Base-by-base conservation (phyloP, 2,329 filamentous ascomycete genomes). In the Sporothrix sp. region DNA sequence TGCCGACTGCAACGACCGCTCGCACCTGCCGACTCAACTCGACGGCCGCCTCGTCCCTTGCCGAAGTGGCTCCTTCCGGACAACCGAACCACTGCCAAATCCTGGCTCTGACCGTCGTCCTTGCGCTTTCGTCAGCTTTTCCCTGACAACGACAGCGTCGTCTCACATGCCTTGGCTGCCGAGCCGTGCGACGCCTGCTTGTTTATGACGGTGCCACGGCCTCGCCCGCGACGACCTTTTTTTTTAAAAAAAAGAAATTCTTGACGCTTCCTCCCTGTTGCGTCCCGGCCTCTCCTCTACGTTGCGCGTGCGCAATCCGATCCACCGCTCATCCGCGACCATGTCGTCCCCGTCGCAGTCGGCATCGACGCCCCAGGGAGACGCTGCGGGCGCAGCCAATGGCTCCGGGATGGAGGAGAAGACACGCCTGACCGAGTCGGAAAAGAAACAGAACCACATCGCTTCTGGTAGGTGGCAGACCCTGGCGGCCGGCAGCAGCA, bases 381-480 rank as follows among this genome's bases (percentile, higher is more conserved):
- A 54, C 5, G 40, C 33, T n/a, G 28, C 16, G 10, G 43, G 25
- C 20, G 36, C 32, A 10, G 32, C 38, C 2, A 50, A 32, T 16
- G 40, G 48, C 18, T 44, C 33, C 7, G 48, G 30, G 8, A 33
- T 18, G 23, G 54, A 59, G 1, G 60, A 69, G 11, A 63, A 65
- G 46, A 59, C 61, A 1, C 61, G 65, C 7, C 54, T 73, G 9
- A 63, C 65, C 3, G 58, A 65, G n/a, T 60, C 63, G 28, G 69
- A 74, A 43, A 69, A 68, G 35, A 65, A 66, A 25, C 58, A 60
- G 43, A 67, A 67, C 47, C 65, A 67, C 51, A 66, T 67, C 40
- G 57, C 59, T 1, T 66, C 65, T 5, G 65, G 65, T 66, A 43
- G 36, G 60, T 50, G 7, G n/a, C 6, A n/a, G 4, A 7, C 21